Evolutionary conservation across 2,329 filamentous ascomycete species (phyloP).

Genomic region (Ophiostoma quercus): DNA sequence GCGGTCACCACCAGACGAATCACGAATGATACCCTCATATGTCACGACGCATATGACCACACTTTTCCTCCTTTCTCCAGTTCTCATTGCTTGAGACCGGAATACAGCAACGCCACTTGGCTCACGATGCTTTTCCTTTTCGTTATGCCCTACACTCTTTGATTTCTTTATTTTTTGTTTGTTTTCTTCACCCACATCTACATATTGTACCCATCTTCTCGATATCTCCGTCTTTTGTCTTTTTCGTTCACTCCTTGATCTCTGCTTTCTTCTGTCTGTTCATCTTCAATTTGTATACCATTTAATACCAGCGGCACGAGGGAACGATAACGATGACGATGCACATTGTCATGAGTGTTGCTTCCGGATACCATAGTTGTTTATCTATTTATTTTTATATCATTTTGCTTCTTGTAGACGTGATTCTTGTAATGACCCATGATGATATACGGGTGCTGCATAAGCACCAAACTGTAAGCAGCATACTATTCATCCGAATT

Average conservation of each 20-base stretch:
- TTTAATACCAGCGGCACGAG: constrained; percentile 18
- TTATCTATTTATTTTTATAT: neutral
- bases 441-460: neutral
- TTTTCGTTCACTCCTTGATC: neutral
- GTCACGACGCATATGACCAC: constrained; percentile 4
- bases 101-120: neutral
- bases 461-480: neutral
- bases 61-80: neutral
- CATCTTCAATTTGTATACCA: constrained; percentile 17
- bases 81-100: neutral
- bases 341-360: neutral
- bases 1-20: neutral
- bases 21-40: constrained; percentile 17
- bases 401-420: too few species aligned
- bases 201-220: neutral
- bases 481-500: too few species aligned
- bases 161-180: neutral
- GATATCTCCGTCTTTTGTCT: neutral
- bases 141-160: neutral
- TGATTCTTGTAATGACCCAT: neutral
- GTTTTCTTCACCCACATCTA: neutral
- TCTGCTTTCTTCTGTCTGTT: constrained; percentile 2
- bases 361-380: neutral
- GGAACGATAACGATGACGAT: constrained; percentile 1
- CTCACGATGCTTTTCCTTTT: neutral